These are phyloP conservation scores for Aspergillus sp. DNA, from an alignment of 2,329 filamentous ascomycete genomes.

Conservation along the genomic window DNA sequence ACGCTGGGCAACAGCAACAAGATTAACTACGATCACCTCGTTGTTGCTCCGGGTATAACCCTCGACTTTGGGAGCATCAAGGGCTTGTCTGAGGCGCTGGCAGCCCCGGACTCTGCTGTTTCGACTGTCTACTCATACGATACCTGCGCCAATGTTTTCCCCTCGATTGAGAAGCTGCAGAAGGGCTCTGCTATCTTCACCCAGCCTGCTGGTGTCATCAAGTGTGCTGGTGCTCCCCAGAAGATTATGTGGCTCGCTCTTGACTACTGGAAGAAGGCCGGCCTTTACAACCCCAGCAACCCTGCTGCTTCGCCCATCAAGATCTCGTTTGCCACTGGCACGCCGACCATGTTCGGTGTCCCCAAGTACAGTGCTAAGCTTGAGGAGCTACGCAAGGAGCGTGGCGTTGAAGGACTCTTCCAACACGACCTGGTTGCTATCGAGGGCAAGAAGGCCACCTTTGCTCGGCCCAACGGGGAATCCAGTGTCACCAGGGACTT, in stretches of 20 bases:
- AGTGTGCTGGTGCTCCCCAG: conserved; percentile 63
- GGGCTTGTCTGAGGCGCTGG: conserved; percentile 58
- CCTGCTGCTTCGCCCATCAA: conserved; percentile 47
- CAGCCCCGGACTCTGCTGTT: conserved; percentile 49
- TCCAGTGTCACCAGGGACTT: conserved; percentile 50
- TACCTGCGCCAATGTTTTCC: conserved; percentile 55
- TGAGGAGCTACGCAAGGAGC: conserved; percentile 54
- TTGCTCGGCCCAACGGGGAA: conserved; percentile 47
- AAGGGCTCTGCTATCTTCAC: conserved; percentile 60
- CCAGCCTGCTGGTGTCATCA: conserved; percentile 58
- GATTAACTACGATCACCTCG: conserved; percentile 63
- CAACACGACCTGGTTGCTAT: conserved; percentile 57
- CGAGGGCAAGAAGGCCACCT: conserved; percentile 55
- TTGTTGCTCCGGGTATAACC: conserved; percentile 60
- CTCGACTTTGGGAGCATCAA: conserved; percentile 54
- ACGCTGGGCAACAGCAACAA: conserved; percentile 57
- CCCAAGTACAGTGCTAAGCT: conserved; percentile 59
- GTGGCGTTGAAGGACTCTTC: conserved; percentile 60
- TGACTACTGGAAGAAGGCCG: conserved; percentile 58
- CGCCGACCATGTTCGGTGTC: conserved; percentile 60
- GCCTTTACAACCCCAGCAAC: conserved; percentile 49
- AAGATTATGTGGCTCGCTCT: conserved; percentile 64
- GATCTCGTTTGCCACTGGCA: conserved; percentile 57
- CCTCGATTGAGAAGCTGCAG: conserved; percentile 48
- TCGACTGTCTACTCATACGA: conserved; percentile 61